phyloP scores from a whole-genome alignment of 495 filamentous ascomycete genomes.

The Tuber microsphaerosporum region DNA sequence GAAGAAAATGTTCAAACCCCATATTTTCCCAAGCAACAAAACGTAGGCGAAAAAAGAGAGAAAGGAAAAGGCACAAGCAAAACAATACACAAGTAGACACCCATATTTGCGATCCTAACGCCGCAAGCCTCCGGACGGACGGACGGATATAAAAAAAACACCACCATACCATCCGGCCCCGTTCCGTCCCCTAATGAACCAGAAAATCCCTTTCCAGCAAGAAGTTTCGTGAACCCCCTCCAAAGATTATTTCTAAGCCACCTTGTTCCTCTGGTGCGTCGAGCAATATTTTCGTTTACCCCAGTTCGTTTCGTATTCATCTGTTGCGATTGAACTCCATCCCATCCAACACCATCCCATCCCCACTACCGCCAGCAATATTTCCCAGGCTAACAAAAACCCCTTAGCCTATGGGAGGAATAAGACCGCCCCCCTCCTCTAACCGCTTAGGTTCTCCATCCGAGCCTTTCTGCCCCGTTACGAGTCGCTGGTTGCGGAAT shows the following conservation, averaged over 20 bases:
- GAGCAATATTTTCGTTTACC: neutral
- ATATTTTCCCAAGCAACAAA: neutral
- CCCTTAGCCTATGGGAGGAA: neutral
- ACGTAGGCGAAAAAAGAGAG: neutral
- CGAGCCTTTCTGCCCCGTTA: slow-evolving; percentile 5
- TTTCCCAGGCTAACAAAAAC: neutral
- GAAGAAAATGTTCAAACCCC: neutral
- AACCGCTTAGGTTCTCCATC: neutral
- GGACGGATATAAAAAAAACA: neutral
- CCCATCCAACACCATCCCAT: neutral
- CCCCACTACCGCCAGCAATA: neutral
- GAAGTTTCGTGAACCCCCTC: neutral
- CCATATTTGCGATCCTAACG: neutral
- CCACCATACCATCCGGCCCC: neutral
- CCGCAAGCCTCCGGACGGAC: neutral
- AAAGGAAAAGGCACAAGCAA: neutral
- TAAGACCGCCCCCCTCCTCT: neutral
- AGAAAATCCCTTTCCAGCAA: neutral
- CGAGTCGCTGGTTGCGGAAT: slow-evolving; percentile 19
- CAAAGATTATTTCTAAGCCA: neutral
- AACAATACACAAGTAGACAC: neutral
- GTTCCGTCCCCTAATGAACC: neutral
- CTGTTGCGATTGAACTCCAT: neutral
- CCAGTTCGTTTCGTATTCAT: neutral
- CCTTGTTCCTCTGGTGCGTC: neutral